Evolutionary conservation across 257 asterid species (phyloP), one percentile per base, ranked within the genome.

Genomic region (Prunella vulgaris): DNA sequence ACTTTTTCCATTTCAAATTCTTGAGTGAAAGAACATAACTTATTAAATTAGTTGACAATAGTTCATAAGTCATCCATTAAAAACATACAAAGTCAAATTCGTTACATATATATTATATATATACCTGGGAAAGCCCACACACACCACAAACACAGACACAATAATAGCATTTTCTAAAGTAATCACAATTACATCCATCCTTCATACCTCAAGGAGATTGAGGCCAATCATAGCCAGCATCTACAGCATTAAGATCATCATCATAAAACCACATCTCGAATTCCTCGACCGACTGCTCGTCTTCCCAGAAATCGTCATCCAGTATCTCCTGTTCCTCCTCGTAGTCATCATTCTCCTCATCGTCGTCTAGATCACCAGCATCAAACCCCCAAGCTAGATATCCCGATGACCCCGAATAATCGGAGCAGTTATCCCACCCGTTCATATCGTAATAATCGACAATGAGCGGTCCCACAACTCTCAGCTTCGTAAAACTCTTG

Each of bases 261-360:
- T 87, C 87, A 21, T 89, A 89, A 60, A 89, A 89, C 93, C 94
- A 84, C 90, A 92, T 82, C 75, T 81, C 90, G 0, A 87, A 82
- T 2, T 80, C 96, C 68, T 85, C 94, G 10, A 82, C 73, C 4
- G 53, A 64, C 14, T 73, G 76, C 51, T 77, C 95, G 7, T 83
- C 89, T 64, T 78, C 96, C 88, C 83, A 86, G 14, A 75, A 64
- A 35, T 78, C 51, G 2, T 42, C 85, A 57, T 83, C 89, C 7
- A 80, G 46, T 64, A 76, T 60, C 38, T 81, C 95, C 49, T 63
- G 73, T 6, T 76, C 83, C 14, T 80, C 82, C 2, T 85, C 84
- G 1, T 72, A 87, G 10, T 81, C 82, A 1, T 82, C 82, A 5
- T 73, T 87, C 5, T 78, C 82, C 7, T 82, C 83, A 8, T 79